Evolutionary conservation across 352 stramenopile genomes (phyloP), one percentile per base, ranked within the genome.

Genomic region (Phytophthora agathidicida): DNA sequence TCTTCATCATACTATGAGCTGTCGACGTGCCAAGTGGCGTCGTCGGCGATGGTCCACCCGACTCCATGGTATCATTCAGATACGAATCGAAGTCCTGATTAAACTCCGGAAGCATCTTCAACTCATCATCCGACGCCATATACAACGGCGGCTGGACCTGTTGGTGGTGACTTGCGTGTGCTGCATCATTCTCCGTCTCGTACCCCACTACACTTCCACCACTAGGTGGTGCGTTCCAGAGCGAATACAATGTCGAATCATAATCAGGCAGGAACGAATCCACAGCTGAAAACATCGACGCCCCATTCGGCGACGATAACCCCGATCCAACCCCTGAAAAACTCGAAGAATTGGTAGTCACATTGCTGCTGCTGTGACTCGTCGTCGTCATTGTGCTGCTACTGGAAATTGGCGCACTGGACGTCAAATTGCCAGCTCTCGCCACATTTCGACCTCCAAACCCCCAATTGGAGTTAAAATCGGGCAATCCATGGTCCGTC

Each of bases 11-110:
- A 51, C 47, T 63, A 14, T 27, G 46, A 17, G 39, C 16, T 10
- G 42, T 49, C 0, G 54, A 64, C 7, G 62, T 73, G 1, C 57
- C 71, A 27, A 81, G 59, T 35, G 75, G 73, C n/a, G 70, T 83
- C 27, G 73, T 80, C 17, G 77, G 68, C 0, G 74, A 83, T 20
- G 70, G 64, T 6, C 68, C 67, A 30, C 70, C 56, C 1, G 72
- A 62, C 26, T 87, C 79, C 46, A 91, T 86, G 7, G 80, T 51
- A 7, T 75, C 79, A 50, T 80, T 88, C 22, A 93, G 55, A 59
- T 90, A 91, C 28, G 58, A 68, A 43, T 93, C 81, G 46, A 93
- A 63, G 41, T 93, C 83, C 35, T 91, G 81, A 62, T 88, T 89
- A 54, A 93, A 75, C 44, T 91, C 81, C 0, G 74, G 43, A 10